Evolutionary conservation across 768 basidiomycete genomes (phyloP).

Genomic region (Trametes cingulata): DNA sequence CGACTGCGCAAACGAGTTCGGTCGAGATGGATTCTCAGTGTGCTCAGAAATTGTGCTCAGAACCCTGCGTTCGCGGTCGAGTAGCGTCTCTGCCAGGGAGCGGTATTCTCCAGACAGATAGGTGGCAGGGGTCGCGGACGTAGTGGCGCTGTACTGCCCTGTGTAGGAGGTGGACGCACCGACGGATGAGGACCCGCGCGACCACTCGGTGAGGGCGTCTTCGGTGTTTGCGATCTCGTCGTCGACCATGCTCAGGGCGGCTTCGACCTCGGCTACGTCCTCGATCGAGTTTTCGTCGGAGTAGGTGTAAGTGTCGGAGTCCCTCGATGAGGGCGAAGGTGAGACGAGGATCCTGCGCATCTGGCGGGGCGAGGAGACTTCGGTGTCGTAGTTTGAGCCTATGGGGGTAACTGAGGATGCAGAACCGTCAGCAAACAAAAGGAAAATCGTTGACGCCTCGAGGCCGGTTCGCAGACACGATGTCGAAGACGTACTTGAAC

Average conservation of each 20-base stretch:
- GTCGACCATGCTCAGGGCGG: slow-evolving; percentile 63
- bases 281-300: slow-evolving; percentile 54
- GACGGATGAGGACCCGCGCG: slow-evolving; percentile 36
- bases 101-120: slow-evolving; percentile 30
- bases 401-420: slow-evolving; percentile 42
- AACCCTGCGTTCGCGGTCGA: slow-evolving; percentile 45
- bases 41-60: slow-evolving; percentile 80
- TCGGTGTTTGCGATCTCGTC: slow-evolving; percentile 67
- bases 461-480: neutral
- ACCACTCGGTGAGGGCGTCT: slow-evolving; percentile 67
- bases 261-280: slow-evolving; percentile 62
- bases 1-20: slow-evolving; percentile 41
- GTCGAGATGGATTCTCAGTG: slow-evolving; percentile 70
- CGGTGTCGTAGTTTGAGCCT: slow-evolving; percentile 48
- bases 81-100: slow-evolving; percentile 42
- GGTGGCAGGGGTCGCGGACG: slow-evolving; percentile 35
- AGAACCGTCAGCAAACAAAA: neutral
- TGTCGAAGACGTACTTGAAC: slow-evolving; percentile 46
- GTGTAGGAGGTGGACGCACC: slow-evolving; percentile 21
- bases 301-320: slow-evolving; percentile 58
- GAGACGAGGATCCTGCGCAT: slow-evolving; percentile 60
- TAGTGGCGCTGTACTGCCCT: slow-evolving; percentile 17
- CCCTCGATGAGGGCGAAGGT: slow-evolving; percentile 46
- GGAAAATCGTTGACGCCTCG: neutral
- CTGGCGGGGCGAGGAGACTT: slow-evolving; percentile 45